phyloP scores from a whole-genome alignment of 169 alveolate genomes.

The Toxoplasma gondii region DNA sequence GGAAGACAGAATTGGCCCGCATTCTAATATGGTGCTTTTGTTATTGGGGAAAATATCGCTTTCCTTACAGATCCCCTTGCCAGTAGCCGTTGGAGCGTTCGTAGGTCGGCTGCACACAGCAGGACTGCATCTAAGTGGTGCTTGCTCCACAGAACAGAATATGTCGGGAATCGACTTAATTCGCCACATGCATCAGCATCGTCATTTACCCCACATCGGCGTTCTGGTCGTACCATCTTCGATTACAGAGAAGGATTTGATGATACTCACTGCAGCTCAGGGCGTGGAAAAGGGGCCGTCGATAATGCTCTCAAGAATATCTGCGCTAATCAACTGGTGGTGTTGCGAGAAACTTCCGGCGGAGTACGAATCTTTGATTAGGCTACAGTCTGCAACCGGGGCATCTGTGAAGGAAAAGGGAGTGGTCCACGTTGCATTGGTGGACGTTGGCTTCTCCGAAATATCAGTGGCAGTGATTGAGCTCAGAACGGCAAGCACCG shows the following conservation, averaged over 20 bases:
- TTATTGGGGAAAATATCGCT: too few species aligned
- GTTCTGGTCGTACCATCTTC: constrained; percentile 19
- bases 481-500: constrained; percentile 2
- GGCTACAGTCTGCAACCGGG: background rate
- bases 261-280: background rate
- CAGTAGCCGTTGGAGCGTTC: constrained; percentile 20
- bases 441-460: constrained; percentile 13
- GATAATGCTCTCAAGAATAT: background rate
- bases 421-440: constrained; percentile 3
- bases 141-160: background rate
- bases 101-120: background rate
- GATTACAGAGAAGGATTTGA: background rate
- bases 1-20: too few species aligned
- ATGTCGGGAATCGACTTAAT: background rate
- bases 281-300: background rate
- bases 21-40: too few species aligned
- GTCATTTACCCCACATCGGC: background rate
- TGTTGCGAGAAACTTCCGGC: constrained; percentile 34
- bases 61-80: constrained; percentile 16
- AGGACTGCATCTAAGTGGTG: background rate
- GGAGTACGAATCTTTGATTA: background rate
- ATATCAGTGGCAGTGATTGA: background rate
- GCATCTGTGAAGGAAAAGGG: background rate
- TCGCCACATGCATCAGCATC: background rate
- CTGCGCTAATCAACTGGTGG: constrained; percentile 42